Percentiles rank a stretch among this genome's conserved stretches.
phyloP scores from a whole-genome alignment of 495 filamentous ascomycete species.

The Neurospora sp. region DNA sequence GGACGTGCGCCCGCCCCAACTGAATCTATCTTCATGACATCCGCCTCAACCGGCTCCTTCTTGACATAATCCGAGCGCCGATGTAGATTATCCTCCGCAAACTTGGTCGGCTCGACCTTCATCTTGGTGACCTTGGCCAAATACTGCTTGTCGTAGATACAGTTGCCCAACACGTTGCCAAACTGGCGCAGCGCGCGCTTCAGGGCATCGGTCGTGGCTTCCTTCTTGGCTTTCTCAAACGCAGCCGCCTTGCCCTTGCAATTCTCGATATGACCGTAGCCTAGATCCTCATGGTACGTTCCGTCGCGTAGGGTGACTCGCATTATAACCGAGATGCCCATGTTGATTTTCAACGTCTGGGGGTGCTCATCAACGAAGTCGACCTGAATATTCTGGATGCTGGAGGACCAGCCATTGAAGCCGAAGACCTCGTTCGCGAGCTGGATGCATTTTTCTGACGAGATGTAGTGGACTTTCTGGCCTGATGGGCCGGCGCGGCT shows the following conservation, averaged over 20 bases:
- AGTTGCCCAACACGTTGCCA: constrained; percentile 93
- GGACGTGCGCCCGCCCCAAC: constrained; percentile 2
- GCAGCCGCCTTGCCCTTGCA: constrained; percentile 87
- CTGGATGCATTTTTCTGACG: constrained; percentile 87
- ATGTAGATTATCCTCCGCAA: constrained; percentile 67
- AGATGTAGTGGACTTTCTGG: constrained; percentile 80
- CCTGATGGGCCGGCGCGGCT: constrained; percentile 69
- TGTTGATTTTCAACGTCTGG: constrained; percentile 54
- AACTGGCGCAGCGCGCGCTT: constrained; percentile 87
- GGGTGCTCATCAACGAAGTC: constrained; percentile 67
- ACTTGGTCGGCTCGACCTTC: constrained; percentile 57
- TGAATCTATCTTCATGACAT: not conserved
- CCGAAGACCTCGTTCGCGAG: constrained; percentile 97
- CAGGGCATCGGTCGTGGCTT: constrained; percentile 87
- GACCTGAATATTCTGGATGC: constrained; percentile 78
- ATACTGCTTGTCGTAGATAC: constrained; percentile 94
- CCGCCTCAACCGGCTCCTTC: constrained; percentile 38
- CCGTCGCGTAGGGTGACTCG: constrained; percentile 84
- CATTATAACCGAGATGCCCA: constrained; percentile 82
- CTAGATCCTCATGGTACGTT: constrained; percentile 92
- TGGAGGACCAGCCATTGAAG: constrained; percentile 96
- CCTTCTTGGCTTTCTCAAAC: constrained; percentile 97
- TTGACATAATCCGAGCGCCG: constrained; percentile 63
- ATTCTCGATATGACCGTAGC: constrained; percentile 92
- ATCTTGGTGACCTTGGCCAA: constrained; percentile 73